Conservation (phyloP, 192 early-diverging fungal genomes). For the Linnemannia elongata region DNA sequence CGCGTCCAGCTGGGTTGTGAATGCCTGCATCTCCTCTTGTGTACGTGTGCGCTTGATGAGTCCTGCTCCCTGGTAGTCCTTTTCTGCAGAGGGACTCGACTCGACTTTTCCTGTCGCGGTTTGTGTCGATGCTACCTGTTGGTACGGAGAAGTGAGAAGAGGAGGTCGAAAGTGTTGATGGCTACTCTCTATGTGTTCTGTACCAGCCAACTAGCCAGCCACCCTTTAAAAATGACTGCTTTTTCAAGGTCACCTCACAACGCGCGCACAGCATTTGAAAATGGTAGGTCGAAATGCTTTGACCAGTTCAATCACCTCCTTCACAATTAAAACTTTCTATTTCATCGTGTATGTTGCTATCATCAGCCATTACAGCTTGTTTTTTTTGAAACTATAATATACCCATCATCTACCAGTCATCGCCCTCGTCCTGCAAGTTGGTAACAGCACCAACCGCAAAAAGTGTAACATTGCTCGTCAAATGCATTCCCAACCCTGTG, state of each 20-base stretch:
- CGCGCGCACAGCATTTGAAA: background rate
- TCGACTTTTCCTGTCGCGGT: background rate
- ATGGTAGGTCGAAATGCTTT: no score
- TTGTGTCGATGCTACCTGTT: background rate
- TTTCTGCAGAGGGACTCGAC: background rate
- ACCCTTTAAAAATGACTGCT: background rate
- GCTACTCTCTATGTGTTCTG: background rate
- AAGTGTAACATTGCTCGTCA: conserved; percentile 68
- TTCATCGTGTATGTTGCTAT: background rate
- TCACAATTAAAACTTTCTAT: background rate
- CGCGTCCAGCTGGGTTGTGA: conserved; percentile 24
- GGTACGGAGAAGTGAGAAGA: background rate
- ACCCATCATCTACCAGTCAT: conserved; percentile 43
- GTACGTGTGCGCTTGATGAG: background rate
- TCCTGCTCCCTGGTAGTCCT: background rate
- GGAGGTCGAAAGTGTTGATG: background rate
- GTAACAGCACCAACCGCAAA: conserved; percentile 76
- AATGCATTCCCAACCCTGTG: conserved; percentile 78
- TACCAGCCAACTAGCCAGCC: background rate
- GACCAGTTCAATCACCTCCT: no score
- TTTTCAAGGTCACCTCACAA: background rate
- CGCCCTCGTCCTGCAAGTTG: conserved; percentile 68
- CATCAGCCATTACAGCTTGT: background rate
- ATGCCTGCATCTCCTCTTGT: conserved; percentile 30
- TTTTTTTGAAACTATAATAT: background rate